Percentiles rank a stretch among this genome's conserved stretches.
Conservation (phyloP, 2,329 filamentous ascomycete species). For the Aureobasidium sp. region DNA sequence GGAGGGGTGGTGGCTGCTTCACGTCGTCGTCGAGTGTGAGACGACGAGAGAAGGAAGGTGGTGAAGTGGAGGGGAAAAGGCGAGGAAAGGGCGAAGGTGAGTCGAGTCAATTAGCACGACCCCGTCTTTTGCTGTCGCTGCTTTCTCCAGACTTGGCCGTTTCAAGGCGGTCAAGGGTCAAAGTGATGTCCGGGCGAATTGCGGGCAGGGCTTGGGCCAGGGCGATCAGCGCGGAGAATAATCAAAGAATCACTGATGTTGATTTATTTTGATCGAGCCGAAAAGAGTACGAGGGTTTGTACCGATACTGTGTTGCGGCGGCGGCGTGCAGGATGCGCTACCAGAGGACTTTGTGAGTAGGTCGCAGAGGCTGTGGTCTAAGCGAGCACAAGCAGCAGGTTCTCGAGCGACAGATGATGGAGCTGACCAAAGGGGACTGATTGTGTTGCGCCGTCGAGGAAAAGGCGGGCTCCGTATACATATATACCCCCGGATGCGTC, state of each 20-base stretch:
- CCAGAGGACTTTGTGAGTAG: not conserved
- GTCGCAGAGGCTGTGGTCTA: constrained; percentile 1
- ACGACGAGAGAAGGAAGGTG: not conserved
- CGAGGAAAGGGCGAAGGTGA: constrained; percentile 6
- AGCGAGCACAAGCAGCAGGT: constrained; percentile 7
- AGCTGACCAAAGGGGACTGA: constrained; percentile 11
- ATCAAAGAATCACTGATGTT: constrained; percentile 10
- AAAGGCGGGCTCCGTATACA: constrained; percentile 7
- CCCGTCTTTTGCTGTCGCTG: constrained; percentile 14
- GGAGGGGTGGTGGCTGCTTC: not conserved
- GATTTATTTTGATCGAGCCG: constrained; percentile 11
- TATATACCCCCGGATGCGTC: constrained; percentile 10
- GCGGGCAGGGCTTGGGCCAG: constrained; percentile 7
- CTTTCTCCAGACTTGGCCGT: constrained; percentile 16
- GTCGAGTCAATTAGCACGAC: constrained; percentile 7
- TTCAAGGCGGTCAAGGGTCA: constrained; percentile 12
- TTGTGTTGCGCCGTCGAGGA: constrained; percentile 12
- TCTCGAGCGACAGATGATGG: constrained; percentile 3
- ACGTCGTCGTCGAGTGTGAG: constrained; percentile 1
- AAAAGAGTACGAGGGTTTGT: not conserved
- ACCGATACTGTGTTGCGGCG: constrained; percentile 2
- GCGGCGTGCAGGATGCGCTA: constrained; percentile 11
- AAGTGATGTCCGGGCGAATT: constrained; percentile 6
- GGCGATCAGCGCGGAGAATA: constrained; percentile 15
- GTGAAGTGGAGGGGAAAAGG: not conserved